A percentile compares a stretch with the other conserved stretches of the same genome.
These are phyloP conservation scores for Annulohypoxylon stygium DNA, from an alignment of 495 filamentous ascomycete species.

Conservation along the genomic window DNA sequence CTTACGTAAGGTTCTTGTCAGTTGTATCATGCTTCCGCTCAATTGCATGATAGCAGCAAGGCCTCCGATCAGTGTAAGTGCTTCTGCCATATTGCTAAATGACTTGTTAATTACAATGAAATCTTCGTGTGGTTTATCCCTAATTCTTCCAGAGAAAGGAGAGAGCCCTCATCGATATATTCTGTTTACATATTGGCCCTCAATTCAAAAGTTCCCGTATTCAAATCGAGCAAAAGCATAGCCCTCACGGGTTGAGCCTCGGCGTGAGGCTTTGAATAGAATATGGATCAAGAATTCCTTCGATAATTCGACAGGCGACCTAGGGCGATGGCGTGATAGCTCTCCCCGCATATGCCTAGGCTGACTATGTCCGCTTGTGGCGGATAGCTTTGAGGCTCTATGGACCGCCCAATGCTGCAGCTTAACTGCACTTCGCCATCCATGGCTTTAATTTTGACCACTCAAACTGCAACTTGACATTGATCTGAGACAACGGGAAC, in stretches of 20 bases:
- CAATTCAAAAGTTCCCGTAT: slow-evolving; percentile 1
- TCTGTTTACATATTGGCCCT: slow-evolving; percentile 6
- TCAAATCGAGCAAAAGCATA: slow-evolving; percentile 16
- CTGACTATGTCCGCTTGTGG: slow-evolving; percentile 4
- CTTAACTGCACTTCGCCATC: slow-evolving; percentile 28
- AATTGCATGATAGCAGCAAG: slow-evolving; percentile 42
- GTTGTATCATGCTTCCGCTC: slow-evolving; percentile 16
- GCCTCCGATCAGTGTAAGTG: slow-evolving; percentile 33
- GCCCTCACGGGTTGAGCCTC: slow-evolving; percentile 1
- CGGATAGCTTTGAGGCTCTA: slow-evolving; percentile 22
- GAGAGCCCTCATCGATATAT: slow-evolving; percentile 5
- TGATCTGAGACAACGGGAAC: slow-evolving; percentile 17
- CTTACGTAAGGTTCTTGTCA: slow-evolving; percentile 17
- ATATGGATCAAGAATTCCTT: slow-evolving; percentile 24
- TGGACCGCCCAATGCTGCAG: slow-evolving; percentile 12
- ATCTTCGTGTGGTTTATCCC: neutral
- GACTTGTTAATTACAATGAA: neutral
- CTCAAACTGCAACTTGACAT: neutral
- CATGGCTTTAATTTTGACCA: slow-evolving; percentile 2
- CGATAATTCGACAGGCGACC: slow-evolving; percentile 23
- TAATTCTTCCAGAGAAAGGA: slow-evolving; percentile 2
- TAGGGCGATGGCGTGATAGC: slow-evolving; percentile 25
- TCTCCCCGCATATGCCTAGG: slow-evolving; percentile 36
- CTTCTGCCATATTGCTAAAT: slow-evolving; percentile 30
- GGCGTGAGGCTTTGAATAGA: slow-evolving; percentile 17